Base-by-base conservation (phyloP, 306 rosid genomes). In the Inga laurina region DNA sequence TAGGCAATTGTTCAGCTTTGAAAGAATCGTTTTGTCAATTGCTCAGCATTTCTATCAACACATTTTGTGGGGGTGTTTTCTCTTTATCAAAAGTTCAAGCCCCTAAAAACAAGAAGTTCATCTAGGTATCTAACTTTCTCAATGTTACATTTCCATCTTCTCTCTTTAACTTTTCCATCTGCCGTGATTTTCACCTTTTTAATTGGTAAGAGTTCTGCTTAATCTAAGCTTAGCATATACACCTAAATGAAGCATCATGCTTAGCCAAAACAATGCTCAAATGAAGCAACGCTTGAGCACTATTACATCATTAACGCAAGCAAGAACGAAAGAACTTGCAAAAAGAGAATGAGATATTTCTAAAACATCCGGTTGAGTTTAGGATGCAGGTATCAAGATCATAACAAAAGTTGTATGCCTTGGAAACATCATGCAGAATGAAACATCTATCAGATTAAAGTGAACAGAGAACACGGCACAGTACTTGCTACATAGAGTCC, bases 401-500 rank as follows among this genome's bases (percentile, higher is more conserved):
- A 72, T 24, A 46, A 24, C 21, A 72, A 7, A 72, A 24, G 32
- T 9, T 27, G 16, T 7, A 5, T 49, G 43, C 41, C 64, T 30
- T 32, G 7, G 62, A 73, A 73, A 27, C 6, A 76, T 22, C 35
- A 39, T 37, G 37, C 69, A 56, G 30, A 76, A 37, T 21, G 6
- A 57, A 59, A 59, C 30, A 76, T 56, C 1, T 18, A 27, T 75
- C 13, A 19, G 24, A 39, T 6, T 22, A 5, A 39, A 68, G 16
- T 43, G 77, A 84, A 88, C 19, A 72, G 48, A 78, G 84, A 86
- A 70, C 19, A 76, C n/a, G 62, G 74, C 69, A 68, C 72, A 83
- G 71, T 95, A 95, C 99, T 82, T 89, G 92, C 90, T 93, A 41
- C 41, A 62, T n/a, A 95, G 80, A 56, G 88, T 88, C 72, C 86